Conservation (phyloP, 2,329 filamentous ascomycete genomes). For the Aspergillus sp. region DNA sequence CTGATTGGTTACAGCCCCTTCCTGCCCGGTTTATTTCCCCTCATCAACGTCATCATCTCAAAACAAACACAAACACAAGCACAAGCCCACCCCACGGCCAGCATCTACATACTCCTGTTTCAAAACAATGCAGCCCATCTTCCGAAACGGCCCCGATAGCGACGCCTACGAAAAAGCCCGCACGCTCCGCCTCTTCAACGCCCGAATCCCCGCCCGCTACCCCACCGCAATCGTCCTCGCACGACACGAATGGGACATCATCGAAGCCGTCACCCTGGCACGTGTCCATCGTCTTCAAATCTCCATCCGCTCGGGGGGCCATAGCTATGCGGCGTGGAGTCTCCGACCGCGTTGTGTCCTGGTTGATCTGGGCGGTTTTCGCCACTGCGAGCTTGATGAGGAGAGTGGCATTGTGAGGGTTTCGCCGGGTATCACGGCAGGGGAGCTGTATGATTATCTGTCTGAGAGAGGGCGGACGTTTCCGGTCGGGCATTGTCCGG, state of each 20-base stretch:
- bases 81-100: too few relatives aligned
- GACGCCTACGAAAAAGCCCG: constrained; percentile 38
- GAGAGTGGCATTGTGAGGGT: background rate
- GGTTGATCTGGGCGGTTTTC: background rate
- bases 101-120: too few relatives aligned
- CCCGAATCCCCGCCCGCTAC: constrained; percentile 40
- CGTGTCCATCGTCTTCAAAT: constrained; percentile 44
- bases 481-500: constrained; percentile 56
- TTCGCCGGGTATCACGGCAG: background rate
- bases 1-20: background rate
- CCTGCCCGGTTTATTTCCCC: background rate
- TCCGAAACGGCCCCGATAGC: background rate
- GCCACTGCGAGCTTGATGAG: background rate
- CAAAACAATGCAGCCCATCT: background rate
- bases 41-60: background rate
- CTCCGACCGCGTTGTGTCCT: background rate
- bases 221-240: constrained; percentile 48
- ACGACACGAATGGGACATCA: constrained; percentile 36
- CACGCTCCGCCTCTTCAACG: constrained; percentile 48
- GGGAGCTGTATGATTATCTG: background rate
- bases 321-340: constrained; percentile 51
- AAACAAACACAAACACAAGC: too few relatives aligned
- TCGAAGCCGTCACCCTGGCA: constrained; percentile 34
- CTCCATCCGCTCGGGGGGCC: constrained; percentile 53
- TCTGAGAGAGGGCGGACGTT: constrained; percentile 49